phyloP scores from a whole-genome alignment of 2,329 filamentous ascomycete genomes.

The Cercospora sp. region DNA sequence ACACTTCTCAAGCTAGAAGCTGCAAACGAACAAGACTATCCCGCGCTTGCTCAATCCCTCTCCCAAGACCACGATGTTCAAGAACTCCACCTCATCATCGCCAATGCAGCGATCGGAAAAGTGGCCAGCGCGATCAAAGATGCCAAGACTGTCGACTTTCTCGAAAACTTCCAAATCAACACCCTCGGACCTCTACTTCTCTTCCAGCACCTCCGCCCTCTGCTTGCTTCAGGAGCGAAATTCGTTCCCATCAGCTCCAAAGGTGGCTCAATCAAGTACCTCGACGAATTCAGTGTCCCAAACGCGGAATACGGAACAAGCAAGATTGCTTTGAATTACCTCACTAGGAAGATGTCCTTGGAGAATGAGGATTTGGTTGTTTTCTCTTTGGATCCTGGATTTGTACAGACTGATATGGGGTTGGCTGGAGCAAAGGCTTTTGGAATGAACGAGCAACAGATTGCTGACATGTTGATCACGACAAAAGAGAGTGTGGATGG shows the following conservation, averaged over 20 bases:
- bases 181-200: constrained; percentile 12
- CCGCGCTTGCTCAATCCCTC: neutral
- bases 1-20: constrained; percentile 12
- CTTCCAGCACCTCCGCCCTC: constrained; percentile 1
- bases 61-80: neutral
- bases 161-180: constrained; percentile 11
- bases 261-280: neutral
- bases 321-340: constrained; percentile 15
- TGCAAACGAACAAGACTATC: neutral
- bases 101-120: constrained; percentile 11
- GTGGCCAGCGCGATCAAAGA: neutral
- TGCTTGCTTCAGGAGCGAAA: constrained; percentile 5
- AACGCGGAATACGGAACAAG: constrained; percentile 10
- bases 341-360: neutral
- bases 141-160: neutral
- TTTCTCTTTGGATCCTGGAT: constrained; percentile 5
- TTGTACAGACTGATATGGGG: constrained; percentile 12
- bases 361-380: constrained; percentile 2
- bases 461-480: neutral
- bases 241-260: constrained; percentile 11
- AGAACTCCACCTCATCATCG: constrained; percentile 15
- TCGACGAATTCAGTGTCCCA: neutral
- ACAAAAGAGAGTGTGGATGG: constrained; percentile 9
- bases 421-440: neutral
- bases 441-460: neutral